These are phyloP conservation scores for Jatropha multifida DNA, from an alignment of 441 rosid genomes.

Conservation along the genomic window DNA sequence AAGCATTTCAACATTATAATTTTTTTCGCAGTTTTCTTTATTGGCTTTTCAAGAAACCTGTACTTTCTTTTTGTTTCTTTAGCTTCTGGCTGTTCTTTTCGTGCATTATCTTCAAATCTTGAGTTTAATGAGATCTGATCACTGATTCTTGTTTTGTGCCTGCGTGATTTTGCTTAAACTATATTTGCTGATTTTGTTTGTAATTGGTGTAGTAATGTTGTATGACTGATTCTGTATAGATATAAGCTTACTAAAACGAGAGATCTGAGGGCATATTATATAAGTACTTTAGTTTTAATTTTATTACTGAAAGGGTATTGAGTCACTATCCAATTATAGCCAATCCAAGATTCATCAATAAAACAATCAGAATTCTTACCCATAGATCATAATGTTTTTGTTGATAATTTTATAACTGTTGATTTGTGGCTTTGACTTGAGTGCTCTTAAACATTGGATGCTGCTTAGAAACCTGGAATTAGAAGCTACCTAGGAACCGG, in stretches of 20 bases:
- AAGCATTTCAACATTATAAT: not conserved
- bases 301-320: not conserved
- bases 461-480: not conserved
- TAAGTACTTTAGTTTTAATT: not conserved
- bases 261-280: constrained; percentile 3
- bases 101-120: not conserved
- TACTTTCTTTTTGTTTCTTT: not conserved
- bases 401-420: not conserved
- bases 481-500: not conserved
- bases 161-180: not conserved
- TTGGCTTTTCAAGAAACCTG: not conserved
- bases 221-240: not conserved
- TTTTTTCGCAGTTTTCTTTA: not conserved
- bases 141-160: constrained; percentile 8
- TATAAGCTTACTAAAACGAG: not conserved
- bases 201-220: not conserved
- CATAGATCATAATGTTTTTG: no score
- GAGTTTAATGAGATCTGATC: constrained; percentile 28
- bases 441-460: not conserved
- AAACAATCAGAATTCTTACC: no score
- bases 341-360: no score
- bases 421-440: not conserved
- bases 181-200: not conserved
- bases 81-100: not conserved
- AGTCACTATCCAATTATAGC: no score